phyloP scores from a whole-genome alignment of 2,329 filamentous ascomycete species.

The Trichoderma sp. region DNA sequence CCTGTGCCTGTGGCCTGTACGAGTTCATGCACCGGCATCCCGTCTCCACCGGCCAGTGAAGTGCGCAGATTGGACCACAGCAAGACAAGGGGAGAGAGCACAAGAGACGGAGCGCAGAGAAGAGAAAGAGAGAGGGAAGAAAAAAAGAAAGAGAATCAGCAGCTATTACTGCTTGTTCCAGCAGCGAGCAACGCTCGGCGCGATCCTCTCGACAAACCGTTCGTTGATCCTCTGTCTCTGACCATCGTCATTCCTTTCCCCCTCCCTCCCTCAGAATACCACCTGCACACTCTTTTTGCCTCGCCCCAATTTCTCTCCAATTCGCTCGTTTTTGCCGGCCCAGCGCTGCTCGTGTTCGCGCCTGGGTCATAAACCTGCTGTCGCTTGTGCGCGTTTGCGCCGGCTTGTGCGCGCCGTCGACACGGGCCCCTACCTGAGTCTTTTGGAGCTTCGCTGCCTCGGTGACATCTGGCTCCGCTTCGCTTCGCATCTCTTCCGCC shows the following conservation, averaged over 20 bases:
- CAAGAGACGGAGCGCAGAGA: background rate
- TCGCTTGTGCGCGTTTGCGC: conserved; percentile 20
- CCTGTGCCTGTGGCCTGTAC: background rate
- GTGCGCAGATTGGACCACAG: conserved; percentile 13
- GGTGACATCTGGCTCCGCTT: conserved; percentile 19
- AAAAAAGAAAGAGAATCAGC: background rate
- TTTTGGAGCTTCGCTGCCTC: conserved; percentile 2
- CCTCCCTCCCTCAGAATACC: background rate
- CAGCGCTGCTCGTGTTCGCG: background rate
- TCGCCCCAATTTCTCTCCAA: background rate
- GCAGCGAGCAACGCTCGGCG: background rate
- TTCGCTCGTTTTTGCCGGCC: background rate
- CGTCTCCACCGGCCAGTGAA: background rate
- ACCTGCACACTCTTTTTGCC: background rate
- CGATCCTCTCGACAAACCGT: background rate
- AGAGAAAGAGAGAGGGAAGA: background rate
- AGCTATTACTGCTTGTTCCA: background rate
- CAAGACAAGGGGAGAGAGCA: background rate
- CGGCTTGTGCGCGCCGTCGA: conserved; percentile 20
- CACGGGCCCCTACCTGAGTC: conserved; percentile 11
- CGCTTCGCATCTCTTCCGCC: conserved; percentile 27
- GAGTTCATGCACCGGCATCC: conserved; percentile 16
- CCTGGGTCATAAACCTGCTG: background rate
- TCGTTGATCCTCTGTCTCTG: background rate
- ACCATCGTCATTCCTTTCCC: conserved; percentile 6